phyloP scores from a whole-genome alignment of 2,329 filamentous ascomycete species.

The Cladosporium sphaerospermum region DNA sequence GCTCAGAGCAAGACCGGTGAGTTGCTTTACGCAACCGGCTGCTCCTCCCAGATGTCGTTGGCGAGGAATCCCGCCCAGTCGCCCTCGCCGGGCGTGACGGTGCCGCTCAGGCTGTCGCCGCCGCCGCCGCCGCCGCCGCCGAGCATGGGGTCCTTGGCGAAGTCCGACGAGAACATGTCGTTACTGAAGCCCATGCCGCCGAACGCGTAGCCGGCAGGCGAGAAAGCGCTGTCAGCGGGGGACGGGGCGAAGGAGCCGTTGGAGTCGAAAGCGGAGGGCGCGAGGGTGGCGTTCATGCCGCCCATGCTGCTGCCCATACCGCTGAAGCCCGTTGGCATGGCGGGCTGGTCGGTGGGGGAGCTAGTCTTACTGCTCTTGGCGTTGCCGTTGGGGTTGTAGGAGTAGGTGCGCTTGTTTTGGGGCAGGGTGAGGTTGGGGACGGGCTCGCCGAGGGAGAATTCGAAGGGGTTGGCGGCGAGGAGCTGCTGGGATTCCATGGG shows the following conservation, averaged over 20 bases:
- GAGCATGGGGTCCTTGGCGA: slow-evolving; percentile 14
- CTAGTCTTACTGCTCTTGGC: slow-evolving; percentile 24
- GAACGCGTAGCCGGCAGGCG: slow-evolving; percentile 15
- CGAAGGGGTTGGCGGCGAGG: slow-evolving; percentile 36
- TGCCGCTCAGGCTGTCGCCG: slow-evolving; percentile 21
- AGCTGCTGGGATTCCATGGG: slow-evolving; percentile 50
- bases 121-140: slow-evolving; percentile 11
- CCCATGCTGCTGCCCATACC: slow-evolving; percentile 1
- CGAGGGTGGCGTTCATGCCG: slow-evolving; percentile 36
- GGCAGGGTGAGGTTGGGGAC: slow-evolving; percentile 24
- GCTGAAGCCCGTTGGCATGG: background rate
- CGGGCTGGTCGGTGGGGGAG: slow-evolving; percentile 24
- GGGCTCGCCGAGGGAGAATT: slow-evolving; percentile 41
- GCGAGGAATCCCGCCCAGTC: slow-evolving; percentile 10
- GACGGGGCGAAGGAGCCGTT: slow-evolving; percentile 15
- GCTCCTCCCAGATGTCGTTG: slow-evolving; percentile 12
- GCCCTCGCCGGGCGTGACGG: slow-evolving; percentile 16
- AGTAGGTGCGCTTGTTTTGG: slow-evolving; percentile 30
- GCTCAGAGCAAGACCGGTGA: no score
- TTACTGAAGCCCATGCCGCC: slow-evolving; percentile 19
- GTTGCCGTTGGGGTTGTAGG: slow-evolving; percentile 38
- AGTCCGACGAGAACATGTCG: slow-evolving; percentile 15
- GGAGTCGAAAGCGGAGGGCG: slow-evolving; percentile 33
- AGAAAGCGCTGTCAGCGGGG: slow-evolving; percentile 18
- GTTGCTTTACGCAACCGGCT: slow-evolving; percentile 1